Evolutionary conservation across 768 basidiomycete species (phyloP).

Genomic region (Chiua virens): DNA sequence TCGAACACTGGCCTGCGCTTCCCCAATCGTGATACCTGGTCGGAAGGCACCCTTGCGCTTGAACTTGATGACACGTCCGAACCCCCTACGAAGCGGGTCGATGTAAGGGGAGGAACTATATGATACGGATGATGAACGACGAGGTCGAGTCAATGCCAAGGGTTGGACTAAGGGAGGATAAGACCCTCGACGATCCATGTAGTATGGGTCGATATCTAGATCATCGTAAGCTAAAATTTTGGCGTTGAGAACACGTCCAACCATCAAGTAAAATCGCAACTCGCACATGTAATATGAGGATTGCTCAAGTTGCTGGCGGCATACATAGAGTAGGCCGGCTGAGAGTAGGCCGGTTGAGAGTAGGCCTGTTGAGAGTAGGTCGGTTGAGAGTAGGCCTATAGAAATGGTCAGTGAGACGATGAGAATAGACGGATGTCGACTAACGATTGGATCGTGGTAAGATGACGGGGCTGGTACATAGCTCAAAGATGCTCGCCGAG

Average conservation of each 20-base stretch:
- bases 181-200: slow-evolving; percentile 31
- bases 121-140: slow-evolving; percentile 42
- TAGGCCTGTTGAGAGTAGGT: slow-evolving; percentile 43
- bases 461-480: slow-evolving; percentile 35
- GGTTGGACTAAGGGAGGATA: slow-evolving; percentile 27
- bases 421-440: slow-evolving; percentile 8
- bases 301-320: slow-evolving; percentile 38
- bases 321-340: slow-evolving; percentile 49
- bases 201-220: slow-evolving; percentile 51
- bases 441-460: slow-evolving; percentile 47
- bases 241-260: slow-evolving; percentile 1
- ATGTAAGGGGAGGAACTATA: slow-evolving; percentile 36
- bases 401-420: slow-evolving; percentile 4
- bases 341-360: slow-evolving; percentile 44
- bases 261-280: slow-evolving; percentile 11
- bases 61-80: slow-evolving; percentile 62
- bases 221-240: slow-evolving; percentile 53
- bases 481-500: slow-evolving; percentile 33
- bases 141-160: slow-evolving; percentile 21
- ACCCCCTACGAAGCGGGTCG: slow-evolving; percentile 49
- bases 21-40: slow-evolving; percentile 63
- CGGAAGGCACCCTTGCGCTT: slow-evolving; percentile 69
- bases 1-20: slow-evolving; percentile 63
- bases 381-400: slow-evolving; percentile 40
- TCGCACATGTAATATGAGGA: slow-evolving; percentile 44